These are phyloP conservation scores for Zygotorulaspora florentina DNA, from an alignment of 805 yeast species.

Conservation along the genomic window DNA sequence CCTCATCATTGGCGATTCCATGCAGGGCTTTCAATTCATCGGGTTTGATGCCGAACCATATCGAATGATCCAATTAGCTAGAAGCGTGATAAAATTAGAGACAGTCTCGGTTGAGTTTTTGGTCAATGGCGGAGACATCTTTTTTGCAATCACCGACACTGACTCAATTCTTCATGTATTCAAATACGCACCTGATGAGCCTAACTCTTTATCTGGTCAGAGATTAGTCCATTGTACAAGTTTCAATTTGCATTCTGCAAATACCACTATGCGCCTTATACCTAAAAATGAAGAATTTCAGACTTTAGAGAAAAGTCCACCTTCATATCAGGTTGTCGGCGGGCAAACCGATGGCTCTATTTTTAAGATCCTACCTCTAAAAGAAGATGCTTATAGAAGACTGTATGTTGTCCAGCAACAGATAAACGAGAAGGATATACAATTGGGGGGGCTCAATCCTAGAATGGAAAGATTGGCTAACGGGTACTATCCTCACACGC, in stretches of 20 bases:
- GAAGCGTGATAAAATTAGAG: slow-evolving; percentile 60
- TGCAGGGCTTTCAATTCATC: slow-evolving; percentile 64
- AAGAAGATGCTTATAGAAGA: slow-evolving; percentile 72
- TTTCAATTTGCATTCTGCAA: slow-evolving; percentile 60
- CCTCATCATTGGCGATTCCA: slow-evolving; percentile 74
- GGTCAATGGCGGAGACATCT: slow-evolving; percentile 64
- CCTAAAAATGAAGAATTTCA: slow-evolving; percentile 36
- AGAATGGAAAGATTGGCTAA: slow-evolving; percentile 51
- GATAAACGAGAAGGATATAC: slow-evolving; percentile 68
- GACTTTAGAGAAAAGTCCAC: slow-evolving; percentile 15
- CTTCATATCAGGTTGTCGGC: slow-evolving; percentile 60
- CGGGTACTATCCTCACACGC: slow-evolving; percentile 32
- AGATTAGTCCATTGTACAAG: slow-evolving; percentile 64
- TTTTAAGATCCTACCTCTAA: slow-evolving; percentile 65
- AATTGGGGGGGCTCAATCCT: slow-evolving; percentile 78
- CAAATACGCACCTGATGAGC: slow-evolving; percentile 90
- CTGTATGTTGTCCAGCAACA: slow-evolving; percentile 86
- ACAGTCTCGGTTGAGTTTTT: slow-evolving; percentile 62
- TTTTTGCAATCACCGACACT: slow-evolving; percentile 64
- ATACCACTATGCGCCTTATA: slow-evolving; percentile 50
- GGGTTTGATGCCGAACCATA: slow-evolving; percentile 97
- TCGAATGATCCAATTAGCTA: slow-evolving; percentile 72
- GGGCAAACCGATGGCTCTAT: slow-evolving; percentile 77
- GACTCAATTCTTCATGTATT: slow-evolving; percentile 63
- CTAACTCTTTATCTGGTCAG: slow-evolving; percentile 75